Percentiles rank a stretch among this genome's conserved stretches.
Evolutionary conservation across 2,329 filamentous ascomycete genomes (phyloP).

Genomic region (Cyphellophora attinorum): DNA sequence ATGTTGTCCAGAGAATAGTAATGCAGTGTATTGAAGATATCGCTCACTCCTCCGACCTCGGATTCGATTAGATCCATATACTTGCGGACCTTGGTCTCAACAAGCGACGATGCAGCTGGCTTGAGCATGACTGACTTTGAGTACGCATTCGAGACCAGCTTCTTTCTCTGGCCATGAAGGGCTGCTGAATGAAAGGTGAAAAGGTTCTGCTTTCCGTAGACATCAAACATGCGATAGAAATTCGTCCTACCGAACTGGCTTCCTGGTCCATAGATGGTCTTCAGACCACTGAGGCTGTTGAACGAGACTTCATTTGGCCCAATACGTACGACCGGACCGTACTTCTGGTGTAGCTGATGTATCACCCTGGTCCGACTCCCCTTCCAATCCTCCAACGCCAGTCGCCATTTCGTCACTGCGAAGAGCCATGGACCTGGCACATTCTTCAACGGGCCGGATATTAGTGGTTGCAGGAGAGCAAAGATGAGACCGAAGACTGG

Average conservation of each 20-base stretch:
- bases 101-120: constrained; percentile 21
- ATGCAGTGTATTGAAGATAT: constrained; percentile 42
- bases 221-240: constrained; percentile 50
- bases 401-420: constrained; percentile 10
- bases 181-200: constrained; percentile 40
- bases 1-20: constrained; percentile 46
- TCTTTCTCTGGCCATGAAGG: constrained; percentile 42
- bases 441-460: too few relatives aligned
- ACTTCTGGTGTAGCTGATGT: constrained; percentile 32
- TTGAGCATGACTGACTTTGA: constrained; percentile 39
- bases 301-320: constrained; percentile 38
- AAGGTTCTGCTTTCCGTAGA: constrained; percentile 30
- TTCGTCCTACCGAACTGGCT: constrained; percentile 39
- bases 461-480: too few relatives aligned
- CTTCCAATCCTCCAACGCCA: constrained; percentile 14
- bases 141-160: constrained; percentile 38
- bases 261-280: constrained; percentile 47
- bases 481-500: too few relatives aligned
- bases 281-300: constrained; percentile 35
- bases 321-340: constrained; percentile 40
- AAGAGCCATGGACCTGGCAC: constrained; percentile 14
- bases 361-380: constrained; percentile 12
- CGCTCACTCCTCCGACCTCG: constrained; percentile 24
- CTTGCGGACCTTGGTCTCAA: constrained; percentile 30
- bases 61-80: constrained; percentile 33